Evolutionary conservation across 768 basidiomycete genomes (phyloP), one percentile per base, ranked within the genome.

Genomic region (Leccinum pellstonianum): DNA sequence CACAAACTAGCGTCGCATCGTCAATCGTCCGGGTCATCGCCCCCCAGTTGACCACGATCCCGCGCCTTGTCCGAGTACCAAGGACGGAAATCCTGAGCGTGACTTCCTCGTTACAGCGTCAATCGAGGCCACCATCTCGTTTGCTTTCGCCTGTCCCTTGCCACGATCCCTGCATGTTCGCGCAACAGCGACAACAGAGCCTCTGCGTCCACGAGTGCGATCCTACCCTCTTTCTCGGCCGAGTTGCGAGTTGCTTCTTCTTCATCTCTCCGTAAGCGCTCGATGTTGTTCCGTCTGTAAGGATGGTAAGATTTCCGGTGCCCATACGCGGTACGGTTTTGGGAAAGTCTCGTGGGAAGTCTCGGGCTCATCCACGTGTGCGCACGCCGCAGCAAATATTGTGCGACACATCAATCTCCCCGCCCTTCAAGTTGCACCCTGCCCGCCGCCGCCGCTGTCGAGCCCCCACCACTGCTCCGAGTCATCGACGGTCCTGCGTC

Each of bases 291-390:
- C 47, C 86, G 75, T 41, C 91, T 77, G 69, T 93, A 93, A 0
- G 91, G 91, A 64, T 94, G 91, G 72, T 93, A 93, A 1, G 90
- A 92, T 70, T 94, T 94, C 79, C 93, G 91, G 72, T 93, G 91
- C 90, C 91, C 91, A 92, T 92, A 31, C 29, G 29, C 10, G 29
- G 29, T 31, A 31, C 29, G 29, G 29, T 31, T 31, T 31, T 9
- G 29, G 29, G 29, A 31, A 31, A 31, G 29, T 31, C 29, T 31
- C 29, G 29, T 31, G 29, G 29, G 29, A 31, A 31, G 29, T 31
- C 29, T 31, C 10, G 29, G 29, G 29, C 29, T 0, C 29, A 31
- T 31, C 29, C 29, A 31, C 29, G 29, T 31, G 29, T 9, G 29
- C 29, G 10, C 29, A 31, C 29, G 27, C 27, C 27, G 27, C 27